Conservation (phyloP, 2,329 filamentous ascomycete genomes). For the Xylariaceae sp. region DNA sequence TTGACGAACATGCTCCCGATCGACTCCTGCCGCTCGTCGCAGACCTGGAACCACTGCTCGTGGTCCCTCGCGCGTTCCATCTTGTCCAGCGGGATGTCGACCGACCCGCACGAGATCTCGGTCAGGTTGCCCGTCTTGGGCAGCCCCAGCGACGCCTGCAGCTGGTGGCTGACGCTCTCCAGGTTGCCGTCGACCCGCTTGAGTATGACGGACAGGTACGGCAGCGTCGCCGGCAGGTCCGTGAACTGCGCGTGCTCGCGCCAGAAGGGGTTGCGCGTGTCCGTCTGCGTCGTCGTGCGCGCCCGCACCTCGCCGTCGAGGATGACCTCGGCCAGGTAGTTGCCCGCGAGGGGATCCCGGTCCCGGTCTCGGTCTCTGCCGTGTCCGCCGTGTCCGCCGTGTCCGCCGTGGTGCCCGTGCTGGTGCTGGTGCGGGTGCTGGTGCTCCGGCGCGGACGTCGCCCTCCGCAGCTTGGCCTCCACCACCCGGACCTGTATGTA, state of each 20-base stretch:
- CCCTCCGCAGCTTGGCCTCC: constrained; percentile 51
- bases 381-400: constrained; percentile 25
- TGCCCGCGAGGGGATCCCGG: constrained; percentile 47
- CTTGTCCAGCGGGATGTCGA: constrained; percentile 77
- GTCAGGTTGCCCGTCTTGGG: constrained; percentile 35
- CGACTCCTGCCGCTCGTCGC: constrained; percentile 66
- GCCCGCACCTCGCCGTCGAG: constrained; percentile 73
- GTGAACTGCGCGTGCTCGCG: constrained; percentile 71
- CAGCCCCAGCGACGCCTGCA: constrained; percentile 35
- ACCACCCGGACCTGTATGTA: constrained; percentile 50
- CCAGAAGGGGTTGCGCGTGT: constrained; percentile 73
- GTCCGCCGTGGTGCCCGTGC: not conserved
- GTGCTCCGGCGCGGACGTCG: constrained; percentile 17
- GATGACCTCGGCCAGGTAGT: constrained; percentile 73
- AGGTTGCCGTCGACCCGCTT: constrained; percentile 54
- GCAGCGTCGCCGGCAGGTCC: constrained; percentile 63
- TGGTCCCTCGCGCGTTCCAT: constrained; percentile 68
- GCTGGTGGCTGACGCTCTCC: constrained; percentile 38
- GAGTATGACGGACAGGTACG: constrained; percentile 62
- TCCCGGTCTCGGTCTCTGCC: no score
- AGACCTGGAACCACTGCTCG: constrained; percentile 82
- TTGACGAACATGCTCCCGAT: constrained; percentile 82
- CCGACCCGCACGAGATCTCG: constrained; percentile 56
- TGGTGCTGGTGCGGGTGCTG: no score
- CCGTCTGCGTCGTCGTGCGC: constrained; percentile 63